phyloP scores from a whole-genome alignment of 2,329 filamentous ascomycete species.

The Myrmaecium sp. region DNA sequence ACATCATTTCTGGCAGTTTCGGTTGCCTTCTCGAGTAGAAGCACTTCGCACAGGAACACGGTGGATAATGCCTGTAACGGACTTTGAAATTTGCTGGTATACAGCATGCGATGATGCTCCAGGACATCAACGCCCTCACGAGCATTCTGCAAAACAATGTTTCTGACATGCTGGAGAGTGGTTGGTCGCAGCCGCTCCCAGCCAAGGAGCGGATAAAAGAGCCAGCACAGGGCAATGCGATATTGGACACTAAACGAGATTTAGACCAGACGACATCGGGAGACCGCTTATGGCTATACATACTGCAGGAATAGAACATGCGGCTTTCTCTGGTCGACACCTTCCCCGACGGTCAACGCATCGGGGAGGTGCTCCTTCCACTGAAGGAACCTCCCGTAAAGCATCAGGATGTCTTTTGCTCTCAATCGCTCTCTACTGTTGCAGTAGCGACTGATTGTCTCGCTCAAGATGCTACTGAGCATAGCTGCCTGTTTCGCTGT shows the following conservation, averaged over 20 bases:
- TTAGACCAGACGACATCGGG: neutral
- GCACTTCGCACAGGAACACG: conserved; percentile 11
- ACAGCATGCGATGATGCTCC: conserved; percentile 7
- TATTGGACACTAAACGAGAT: conserved; percentile 13
- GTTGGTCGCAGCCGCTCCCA: conserved; percentile 5
- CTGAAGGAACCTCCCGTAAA: conserved; percentile 8
- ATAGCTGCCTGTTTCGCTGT: conserved; percentile 9
- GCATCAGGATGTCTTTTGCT: conserved; percentile 6
- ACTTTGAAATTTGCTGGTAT: conserved; percentile 9
- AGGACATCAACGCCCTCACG: conserved; percentile 8
- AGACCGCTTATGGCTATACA: conserved; percentile 2
- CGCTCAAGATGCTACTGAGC: conserved; percentile 9
- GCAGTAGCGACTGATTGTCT: conserved; percentile 10
- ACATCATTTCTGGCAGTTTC: conserved; percentile 4
- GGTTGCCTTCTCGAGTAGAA: no score
- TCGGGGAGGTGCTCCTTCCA: conserved; percentile 10
- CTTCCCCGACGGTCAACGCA: conserved; percentile 5
- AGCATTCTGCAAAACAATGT: conserved; percentile 7
- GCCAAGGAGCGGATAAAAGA: conserved; percentile 10
- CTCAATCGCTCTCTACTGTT: conserved; percentile 8
- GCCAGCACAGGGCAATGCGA: conserved; percentile 10
- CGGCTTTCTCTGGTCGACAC: conserved; percentile 7
- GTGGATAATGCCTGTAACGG: conserved; percentile 12
- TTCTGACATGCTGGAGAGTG: conserved; percentile 6
- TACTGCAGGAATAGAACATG: conserved; percentile 14